Conservation (phyloP, 345 rosid genomes). For the Dimocarpus longan region DNA sequence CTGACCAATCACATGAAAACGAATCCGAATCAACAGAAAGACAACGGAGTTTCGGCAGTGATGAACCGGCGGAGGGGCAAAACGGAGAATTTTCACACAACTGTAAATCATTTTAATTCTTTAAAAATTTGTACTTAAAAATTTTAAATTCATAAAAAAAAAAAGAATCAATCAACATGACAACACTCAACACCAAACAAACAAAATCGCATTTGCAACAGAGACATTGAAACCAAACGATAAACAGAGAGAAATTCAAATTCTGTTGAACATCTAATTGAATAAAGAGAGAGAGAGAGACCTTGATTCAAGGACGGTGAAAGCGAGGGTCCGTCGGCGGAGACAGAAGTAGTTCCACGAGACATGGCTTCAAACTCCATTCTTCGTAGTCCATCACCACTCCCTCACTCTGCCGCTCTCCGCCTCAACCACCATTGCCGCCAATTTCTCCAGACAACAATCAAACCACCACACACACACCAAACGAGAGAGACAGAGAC, state of each 20-base stretch:
- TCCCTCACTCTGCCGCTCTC: constrained; percentile 23
- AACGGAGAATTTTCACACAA: constrained; percentile 16
- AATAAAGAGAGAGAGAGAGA: constrained; percentile 16
- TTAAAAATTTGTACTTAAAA: neutral
- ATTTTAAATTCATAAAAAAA: neutral
- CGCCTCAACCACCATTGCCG: constrained; percentile 30
- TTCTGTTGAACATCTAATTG: too few species aligned
- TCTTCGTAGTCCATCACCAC: constrained; percentile 48
- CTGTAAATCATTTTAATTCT: neutral
- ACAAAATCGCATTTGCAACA: constrained; percentile 12
- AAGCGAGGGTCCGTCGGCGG: constrained; percentile 57
- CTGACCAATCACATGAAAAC: neutral
- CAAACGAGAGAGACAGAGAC: constrained; percentile 18
- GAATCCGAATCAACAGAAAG: neutral
- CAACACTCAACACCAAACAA: neutral
- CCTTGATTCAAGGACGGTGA: constrained; percentile 70
- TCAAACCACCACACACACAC: constrained; percentile 2
- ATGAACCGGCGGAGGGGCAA: constrained; percentile 13
- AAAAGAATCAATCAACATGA: constrained; percentile 2
- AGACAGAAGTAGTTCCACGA: constrained; percentile 31
- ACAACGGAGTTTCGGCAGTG: neutral
- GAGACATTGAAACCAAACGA: neutral
- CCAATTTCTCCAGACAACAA: constrained; percentile 22
- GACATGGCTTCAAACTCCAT: constrained; percentile 82
- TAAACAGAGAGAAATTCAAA: constrained; percentile 13